Evolutionary conservation across 2,329 filamentous ascomycete species (phyloP).

Genomic region (Aspergillus hiratsukae): DNA sequence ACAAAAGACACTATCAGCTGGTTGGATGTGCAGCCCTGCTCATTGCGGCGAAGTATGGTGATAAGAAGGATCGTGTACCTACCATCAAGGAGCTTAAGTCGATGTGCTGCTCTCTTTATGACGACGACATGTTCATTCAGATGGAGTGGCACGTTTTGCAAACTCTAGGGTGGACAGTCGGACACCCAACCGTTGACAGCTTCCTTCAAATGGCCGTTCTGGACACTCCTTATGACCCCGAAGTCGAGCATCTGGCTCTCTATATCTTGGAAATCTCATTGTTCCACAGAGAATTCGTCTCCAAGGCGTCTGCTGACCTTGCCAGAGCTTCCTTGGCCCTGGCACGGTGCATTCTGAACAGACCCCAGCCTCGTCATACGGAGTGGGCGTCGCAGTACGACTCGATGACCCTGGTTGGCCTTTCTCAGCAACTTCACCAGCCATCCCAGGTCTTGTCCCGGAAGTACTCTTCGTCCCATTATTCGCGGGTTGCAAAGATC

Average conservation of each 20-base stretch:
- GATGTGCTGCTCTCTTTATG: conserved; percentile 98
- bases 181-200: conserved; percentile 91
- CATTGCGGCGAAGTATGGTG: conserved; percentile 96
- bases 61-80: conserved; percentile 97
- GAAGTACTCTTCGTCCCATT: conserved; percentile 64
- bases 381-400: conserved; percentile 64
- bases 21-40: conserved; percentile 93
- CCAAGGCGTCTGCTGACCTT: conserved; percentile 84
- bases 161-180: conserved; percentile 92
- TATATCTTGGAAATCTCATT: conserved; percentile 94
- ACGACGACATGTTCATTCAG: conserved; percentile 99
- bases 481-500: conserved; percentile 60
- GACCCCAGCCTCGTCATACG: conserved; percentile 68
- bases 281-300: conserved; percentile 96
- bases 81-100: conserved; percentile 96
- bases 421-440: conserved; percentile 62
- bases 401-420: conserved; percentile 51
- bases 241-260: conserved; percentile 89
- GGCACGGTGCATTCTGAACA: conserved; percentile 77
- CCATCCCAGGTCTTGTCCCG: conserved; percentile 63
- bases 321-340: conserved; percentile 82
- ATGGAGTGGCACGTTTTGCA: conserved; percentile 99
- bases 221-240: conserved; percentile 69
- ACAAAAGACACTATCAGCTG: conserved; percentile 98
- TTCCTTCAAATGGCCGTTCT: conserved; percentile 85